Percentiles rank a stretch among this genome's conserved stretches.
Evolutionary conservation across 2,329 filamentous ascomycete species (phyloP).

Genomic region (Colletotrichum brevisporum): DNA sequence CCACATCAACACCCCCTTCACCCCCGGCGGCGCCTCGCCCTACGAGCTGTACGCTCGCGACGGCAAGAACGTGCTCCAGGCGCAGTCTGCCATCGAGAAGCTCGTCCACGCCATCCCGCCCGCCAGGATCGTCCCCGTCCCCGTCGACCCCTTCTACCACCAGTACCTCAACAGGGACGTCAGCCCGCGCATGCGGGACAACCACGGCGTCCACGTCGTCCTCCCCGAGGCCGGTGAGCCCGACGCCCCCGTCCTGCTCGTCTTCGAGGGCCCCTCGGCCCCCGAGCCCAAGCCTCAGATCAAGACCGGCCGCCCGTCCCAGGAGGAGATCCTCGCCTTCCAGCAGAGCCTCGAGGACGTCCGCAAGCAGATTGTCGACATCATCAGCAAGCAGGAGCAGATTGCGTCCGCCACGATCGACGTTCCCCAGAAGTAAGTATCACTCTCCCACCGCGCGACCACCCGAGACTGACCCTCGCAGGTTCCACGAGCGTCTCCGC

Average conservation of each 20-base stretch:
- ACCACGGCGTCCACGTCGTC: conserved; percentile 81
- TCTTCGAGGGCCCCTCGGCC: conserved; percentile 75
- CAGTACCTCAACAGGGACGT: conserved; percentile 77
- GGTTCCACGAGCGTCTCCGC: conserved; percentile 73
- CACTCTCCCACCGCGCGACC: background rate
- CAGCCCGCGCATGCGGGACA: conserved; percentile 73
- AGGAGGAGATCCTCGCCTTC: conserved; percentile 67
- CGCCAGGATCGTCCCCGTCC: conserved; percentile 75
- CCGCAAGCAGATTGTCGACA: conserved; percentile 68
- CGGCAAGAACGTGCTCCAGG: conserved; percentile 84
- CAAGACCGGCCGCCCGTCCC: conserved; percentile 41
- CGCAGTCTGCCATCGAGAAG: conserved; percentile 80
- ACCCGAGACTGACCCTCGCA: conserved; percentile 49
- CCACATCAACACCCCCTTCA: conserved; percentile 86
- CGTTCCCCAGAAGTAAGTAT: conserved; percentile 68
- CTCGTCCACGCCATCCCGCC: conserved; percentile 83
- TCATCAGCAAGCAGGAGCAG: conserved; percentile 72
- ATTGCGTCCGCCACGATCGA: conserved; percentile 67
- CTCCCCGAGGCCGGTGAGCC: conserved; percentile 75
- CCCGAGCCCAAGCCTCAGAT: conserved; percentile 40
- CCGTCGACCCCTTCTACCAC: conserved; percentile 85
- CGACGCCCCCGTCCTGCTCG: conserved; percentile 76
- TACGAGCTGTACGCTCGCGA: conserved; percentile 94
- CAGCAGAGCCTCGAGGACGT: conserved; percentile 69
- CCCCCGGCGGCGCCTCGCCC: conserved; percentile 77